Percentiles rank a stretch among this genome's conserved stretches.
Conservation (phyloP, 768 basidiomycete genomes). For the Podaxis sp. region DNA sequence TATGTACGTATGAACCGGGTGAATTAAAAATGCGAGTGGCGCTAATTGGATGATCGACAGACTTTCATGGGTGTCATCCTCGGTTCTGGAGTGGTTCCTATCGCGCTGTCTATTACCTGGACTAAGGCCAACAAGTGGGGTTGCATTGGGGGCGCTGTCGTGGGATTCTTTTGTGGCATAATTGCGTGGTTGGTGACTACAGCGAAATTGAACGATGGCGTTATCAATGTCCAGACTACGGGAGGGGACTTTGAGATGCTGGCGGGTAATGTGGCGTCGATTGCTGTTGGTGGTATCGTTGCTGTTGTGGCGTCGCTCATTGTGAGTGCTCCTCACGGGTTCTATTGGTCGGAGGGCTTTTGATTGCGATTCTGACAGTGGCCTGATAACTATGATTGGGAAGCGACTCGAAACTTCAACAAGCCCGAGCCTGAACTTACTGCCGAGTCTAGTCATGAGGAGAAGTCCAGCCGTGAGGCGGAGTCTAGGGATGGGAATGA, state of each 20-base stretch:
- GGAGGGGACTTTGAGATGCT: slow-evolving; percentile 70
- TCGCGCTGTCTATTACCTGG: slow-evolving; percentile 86
- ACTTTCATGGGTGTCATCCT: slow-evolving; percentile 88
- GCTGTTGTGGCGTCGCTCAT: slow-evolving; percentile 38
- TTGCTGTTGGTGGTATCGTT: slow-evolving; percentile 78
- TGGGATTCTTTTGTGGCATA: slow-evolving; percentile 68
- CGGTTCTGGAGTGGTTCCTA: slow-evolving; percentile 83
- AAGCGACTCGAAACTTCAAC: slow-evolving; percentile 77
- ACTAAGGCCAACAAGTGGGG: slow-evolving; percentile 82
- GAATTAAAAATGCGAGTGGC: not conserved
- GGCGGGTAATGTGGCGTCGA: slow-evolving; percentile 85
- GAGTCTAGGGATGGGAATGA: no score
- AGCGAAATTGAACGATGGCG: slow-evolving; percentile 60
- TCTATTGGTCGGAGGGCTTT: not conserved
- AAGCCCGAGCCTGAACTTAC: slow-evolving; percentile 18
- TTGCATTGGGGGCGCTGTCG: slow-evolving; percentile 70
- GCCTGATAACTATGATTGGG: slow-evolving; percentile 85
- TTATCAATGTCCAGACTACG: slow-evolving; percentile 67
- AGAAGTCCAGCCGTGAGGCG: not conserved
- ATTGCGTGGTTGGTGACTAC: slow-evolving; percentile 88
- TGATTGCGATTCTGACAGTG: slow-evolving; percentile 37
- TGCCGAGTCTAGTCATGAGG: slow-evolving; percentile 18
- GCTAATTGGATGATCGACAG: slow-evolving; percentile 21
- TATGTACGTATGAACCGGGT: slow-evolving; percentile 59
- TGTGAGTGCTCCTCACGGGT: not conserved